Evolutionary conservation across 345 rosid species (phyloP), one percentile per base, ranked within the genome.

Genomic region (Rhizophora apiculata): DNA sequence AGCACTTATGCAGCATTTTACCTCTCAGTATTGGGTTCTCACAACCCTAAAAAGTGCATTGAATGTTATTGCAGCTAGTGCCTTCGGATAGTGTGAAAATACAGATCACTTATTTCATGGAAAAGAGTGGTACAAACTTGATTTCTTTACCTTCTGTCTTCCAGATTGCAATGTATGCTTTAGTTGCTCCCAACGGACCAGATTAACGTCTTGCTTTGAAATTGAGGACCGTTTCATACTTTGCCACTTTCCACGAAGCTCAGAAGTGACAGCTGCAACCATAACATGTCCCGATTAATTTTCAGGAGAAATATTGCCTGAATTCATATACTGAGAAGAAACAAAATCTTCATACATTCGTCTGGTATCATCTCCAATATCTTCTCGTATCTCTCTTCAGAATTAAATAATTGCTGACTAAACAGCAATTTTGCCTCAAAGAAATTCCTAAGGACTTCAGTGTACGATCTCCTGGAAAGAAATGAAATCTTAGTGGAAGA

Each of bases 241-340:
- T 68, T 87, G 94, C 97, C 98, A 95, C 81, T 78, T 90, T 34
- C 87, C 92, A 66, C 92, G 85, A 68, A 95, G 86, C 71, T 90
- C 97, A 71, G 90, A 78, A 74, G 93, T 80, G 79, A 83, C 84
- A 78, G 91, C 98, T 89, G 79, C 76, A 60, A 62, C 69, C 20
- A 63, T 22, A 48, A 48, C 54, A 59, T 7, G 19, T 22, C 20
- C 18, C 4, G 34, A 60, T 52, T 64, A 24, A 68, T 70, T 58
- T 36, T 61, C 7, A 32, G 32, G n/a, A 51, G 37, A n/a, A 68
- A 54, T 32, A 46, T 31, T 2, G 34, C 6, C 8, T 22, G 21
- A 52, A 66, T 16, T 9, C 49, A 20, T 58, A 65, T 63, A 63
- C 27, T 32, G 51, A 48, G 8, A 53, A 11, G 32, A 39, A 61